Conservation (phyloP, 352 stramenopile genomes). For the Phytophthora kernoviae region DNA sequence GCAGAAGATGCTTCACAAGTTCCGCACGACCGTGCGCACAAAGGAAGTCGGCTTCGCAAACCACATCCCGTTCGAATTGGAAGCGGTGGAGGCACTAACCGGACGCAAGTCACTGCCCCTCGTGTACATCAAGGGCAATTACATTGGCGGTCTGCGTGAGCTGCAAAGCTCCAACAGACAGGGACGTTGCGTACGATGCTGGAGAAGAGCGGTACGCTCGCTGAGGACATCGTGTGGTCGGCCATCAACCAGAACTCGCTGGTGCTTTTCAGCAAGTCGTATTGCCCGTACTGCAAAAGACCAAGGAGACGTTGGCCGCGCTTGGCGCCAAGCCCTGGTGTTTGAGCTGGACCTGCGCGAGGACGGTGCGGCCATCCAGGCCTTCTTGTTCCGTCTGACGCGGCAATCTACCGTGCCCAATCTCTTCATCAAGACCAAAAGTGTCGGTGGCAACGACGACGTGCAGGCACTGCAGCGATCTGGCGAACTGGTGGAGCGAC, state of each 20-base stretch:
- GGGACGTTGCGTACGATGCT: conserved; percentile 91
- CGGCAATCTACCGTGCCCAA: conserved; percentile 97
- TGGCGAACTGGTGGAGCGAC: conserved; percentile 90
- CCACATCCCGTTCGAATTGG: conserved; percentile 71
- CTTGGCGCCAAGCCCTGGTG: conserved; percentile 69
- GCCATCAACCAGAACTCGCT: conserved; percentile 72
- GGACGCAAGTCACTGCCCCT: conserved; percentile 93
- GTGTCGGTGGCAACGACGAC: conserved; percentile 95
- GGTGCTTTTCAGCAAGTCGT: conserved; percentile 89
- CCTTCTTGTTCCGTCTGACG: conserved; percentile 91
- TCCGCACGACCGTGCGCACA: conserved; percentile 61
- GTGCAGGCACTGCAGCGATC: conserved; percentile 84
- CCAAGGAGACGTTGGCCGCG: conserved; percentile 65
- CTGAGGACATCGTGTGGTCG: conserved; percentile 75
- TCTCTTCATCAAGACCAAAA: conserved; percentile 97
- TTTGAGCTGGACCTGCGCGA: conserved; percentile 84
- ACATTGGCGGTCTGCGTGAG: conserved; percentile 94
- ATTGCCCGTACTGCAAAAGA: conserved; percentile 89
- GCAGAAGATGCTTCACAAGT: conserved; percentile 80
- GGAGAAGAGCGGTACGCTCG: conserved; percentile 66
- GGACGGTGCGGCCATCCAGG: conserved; percentile 92
- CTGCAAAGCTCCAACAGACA: conserved; percentile 84
- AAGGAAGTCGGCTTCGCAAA: conserved; percentile 62
- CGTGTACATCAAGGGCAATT: conserved; percentile 95
- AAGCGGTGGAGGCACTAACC: conserved; percentile 87